Evolutionary conservation across 371 early-diverging fungal species (phyloP).

Genomic region (Mortierella sp.): DNA sequence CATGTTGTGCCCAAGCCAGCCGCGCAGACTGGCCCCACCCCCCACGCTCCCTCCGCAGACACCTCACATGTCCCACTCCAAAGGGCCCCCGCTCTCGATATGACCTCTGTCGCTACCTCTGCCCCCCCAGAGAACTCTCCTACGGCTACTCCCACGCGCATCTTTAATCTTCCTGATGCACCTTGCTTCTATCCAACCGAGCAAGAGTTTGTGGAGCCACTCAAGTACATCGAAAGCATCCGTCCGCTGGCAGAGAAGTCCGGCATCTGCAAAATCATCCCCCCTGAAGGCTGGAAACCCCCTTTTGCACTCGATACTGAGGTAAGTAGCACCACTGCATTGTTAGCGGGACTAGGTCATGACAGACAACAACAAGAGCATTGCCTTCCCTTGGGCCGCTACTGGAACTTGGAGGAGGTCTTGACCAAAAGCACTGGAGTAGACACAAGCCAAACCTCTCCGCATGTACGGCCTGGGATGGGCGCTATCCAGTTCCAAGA

Average conservation of each 20-base stretch:
- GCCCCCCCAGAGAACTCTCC: conserved; percentile 53
- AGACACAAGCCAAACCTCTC: no score
- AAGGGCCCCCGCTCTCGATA: conserved; percentile 50
- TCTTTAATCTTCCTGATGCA: conserved; percentile 77
- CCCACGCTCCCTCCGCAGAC: conserved; percentile 2
- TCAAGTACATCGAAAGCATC: conserved; percentile 86
- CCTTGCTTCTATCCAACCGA: conserved; percentile 87
- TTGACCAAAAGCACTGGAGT: no score
- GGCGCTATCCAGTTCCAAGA: no score
- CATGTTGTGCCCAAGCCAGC: conserved; percentile 41
- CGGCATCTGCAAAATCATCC: conserved; percentile 94
- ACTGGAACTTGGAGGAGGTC: no score
- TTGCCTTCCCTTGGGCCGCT: no score
- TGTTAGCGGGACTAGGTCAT: background rate
- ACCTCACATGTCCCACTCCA: conserved; percentile 25
- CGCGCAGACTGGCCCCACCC: conserved; percentile 6
- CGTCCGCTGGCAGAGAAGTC: conserved; percentile 79
- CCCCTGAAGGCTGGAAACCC: conserved; percentile 87
- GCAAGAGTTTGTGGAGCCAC: conserved; percentile 88
- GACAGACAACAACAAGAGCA: background rate
- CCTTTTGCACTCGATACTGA: conserved; percentile 86
- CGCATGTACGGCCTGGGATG: no score
- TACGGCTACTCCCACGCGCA: conserved; percentile 54
- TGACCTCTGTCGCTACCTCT: conserved; percentile 47
- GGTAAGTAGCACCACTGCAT: conserved; percentile 58